These are phyloP conservation scores for Acidomyces sp. DNA, from an alignment of 495 filamentous ascomycete genomes.

Conservation along the genomic window DNA sequence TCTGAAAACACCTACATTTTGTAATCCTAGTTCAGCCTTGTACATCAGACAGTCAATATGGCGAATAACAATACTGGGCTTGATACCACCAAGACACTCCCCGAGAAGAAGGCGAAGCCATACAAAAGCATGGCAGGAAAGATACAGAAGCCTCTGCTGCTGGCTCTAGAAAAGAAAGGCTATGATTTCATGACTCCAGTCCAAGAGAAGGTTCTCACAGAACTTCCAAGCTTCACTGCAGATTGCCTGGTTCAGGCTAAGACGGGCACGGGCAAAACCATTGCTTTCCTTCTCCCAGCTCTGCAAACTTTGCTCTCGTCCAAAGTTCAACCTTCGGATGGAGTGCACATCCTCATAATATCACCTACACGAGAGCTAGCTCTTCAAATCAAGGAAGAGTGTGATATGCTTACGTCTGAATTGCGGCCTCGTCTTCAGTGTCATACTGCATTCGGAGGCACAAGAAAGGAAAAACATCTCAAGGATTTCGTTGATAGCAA, in stretches of 20 bases:
- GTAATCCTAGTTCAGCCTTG: too few relatives aligned
- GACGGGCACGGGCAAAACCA: slow-evolving; percentile 35
- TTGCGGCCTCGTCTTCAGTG: slow-evolving; percentile 39
- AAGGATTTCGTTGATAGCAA: slow-evolving; percentile 50
- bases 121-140: slow-evolving; percentile 36
- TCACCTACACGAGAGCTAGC: slow-evolving; percentile 92
- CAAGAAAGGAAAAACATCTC: slow-evolving; percentile 52
- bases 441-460: slow-evolving; percentile 81
- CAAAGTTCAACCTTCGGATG: slow-evolving; percentile 33
- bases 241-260: slow-evolving; percentile 49
- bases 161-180: slow-evolving; percentile 30
- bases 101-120: slow-evolving; percentile 19
- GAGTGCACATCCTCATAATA: slow-evolving; percentile 79
- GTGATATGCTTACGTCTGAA: slow-evolving; percentile 44
- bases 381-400: slow-evolving; percentile 85
- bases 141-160: slow-evolving; percentile 35
- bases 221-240: slow-evolving; percentile 37
- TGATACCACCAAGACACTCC: slow-evolving; percentile 1
- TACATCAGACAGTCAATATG: too few relatives aligned
- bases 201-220: slow-evolving; percentile 40
- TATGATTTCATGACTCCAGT: slow-evolving; percentile 41
- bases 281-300: slow-evolving; percentile 32
- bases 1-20: too few relatives aligned
- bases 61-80: too few relatives aligned
- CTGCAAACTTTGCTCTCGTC: slow-evolving; percentile 38